These are phyloP conservation scores for Lyophyllum atratum DNA, from an alignment of 768 basidiomycete genomes.

Conservation along the genomic window DNA sequence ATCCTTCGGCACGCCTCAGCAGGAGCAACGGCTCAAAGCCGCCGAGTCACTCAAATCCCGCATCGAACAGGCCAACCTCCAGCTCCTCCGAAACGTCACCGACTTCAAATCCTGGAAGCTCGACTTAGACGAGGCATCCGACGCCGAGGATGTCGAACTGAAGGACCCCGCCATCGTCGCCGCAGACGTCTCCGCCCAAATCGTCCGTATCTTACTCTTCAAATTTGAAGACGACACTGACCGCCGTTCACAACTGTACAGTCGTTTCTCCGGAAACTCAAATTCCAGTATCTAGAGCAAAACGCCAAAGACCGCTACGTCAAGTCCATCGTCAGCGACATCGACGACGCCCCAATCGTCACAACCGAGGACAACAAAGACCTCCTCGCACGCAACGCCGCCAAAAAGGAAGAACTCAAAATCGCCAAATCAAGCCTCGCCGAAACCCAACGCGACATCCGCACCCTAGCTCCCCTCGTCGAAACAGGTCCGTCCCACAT, in stretches of 20 bases:
- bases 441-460: slow-evolving; percentile 63
- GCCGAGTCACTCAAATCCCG: slow-evolving; percentile 33
- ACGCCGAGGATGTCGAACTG: slow-evolving; percentile 34
- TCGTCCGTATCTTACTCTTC: slow-evolving; percentile 41
- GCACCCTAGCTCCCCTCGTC: slow-evolving; percentile 63
- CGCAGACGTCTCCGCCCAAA: slow-evolving; percentile 59
- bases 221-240: not conserved
- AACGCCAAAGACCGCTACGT: slow-evolving; percentile 90
- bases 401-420: slow-evolving; percentile 72
- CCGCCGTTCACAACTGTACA: slow-evolving; percentile 20
- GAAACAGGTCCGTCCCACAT: slow-evolving; percentile 53
- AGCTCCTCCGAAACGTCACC: slow-evolving; percentile 35
- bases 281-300: slow-evolving; percentile 88
- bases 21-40: slow-evolving; percentile 33
- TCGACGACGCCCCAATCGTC: slow-evolving; percentile 79
- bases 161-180: slow-evolving; percentile 60
- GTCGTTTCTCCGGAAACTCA: slow-evolving; percentile 79
- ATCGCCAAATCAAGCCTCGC: slow-evolving; percentile 61
- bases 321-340: slow-evolving; percentile 82
- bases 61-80: slow-evolving; percentile 38
- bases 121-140: slow-evolving; percentile 37
- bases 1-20: slow-evolving; percentile 26
- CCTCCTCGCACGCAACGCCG: slow-evolving; percentile 57
- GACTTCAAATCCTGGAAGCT: slow-evolving; percentile 38
- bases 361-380: slow-evolving; percentile 79